Evolutionary conservation across 106 monocot species (phyloP), one percentile per base, ranked within the genome.

Genomic region (Phalaenopsis aphrodite): DNA sequence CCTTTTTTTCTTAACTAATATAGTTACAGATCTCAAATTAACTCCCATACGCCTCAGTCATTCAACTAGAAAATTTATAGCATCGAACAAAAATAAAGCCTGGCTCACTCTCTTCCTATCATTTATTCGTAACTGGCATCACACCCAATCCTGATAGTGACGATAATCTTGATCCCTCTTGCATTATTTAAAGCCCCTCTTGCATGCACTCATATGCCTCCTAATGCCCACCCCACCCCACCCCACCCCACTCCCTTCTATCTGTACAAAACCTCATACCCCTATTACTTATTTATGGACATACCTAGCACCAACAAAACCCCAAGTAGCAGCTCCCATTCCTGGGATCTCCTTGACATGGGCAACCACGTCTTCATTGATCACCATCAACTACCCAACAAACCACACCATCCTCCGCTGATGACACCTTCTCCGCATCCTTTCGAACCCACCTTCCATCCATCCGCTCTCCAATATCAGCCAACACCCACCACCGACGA

Each of bases 181-280:
- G 19, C 37, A 79, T 84, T 84, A 84, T 84, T 84, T 84, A 81
- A 84, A 80, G 66, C 56, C 48, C 77, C 55, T 65, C 66, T 72
- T 80, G 36, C 38, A 74, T 74, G 42, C 43, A 38, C 74, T 74
- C 43, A 74, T 74, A 38, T 74, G 73, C 73, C 14, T 37, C 37
- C 37, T 80, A 39, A 72, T 55, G 24, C 68, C 38, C 23, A 7
- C 5, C 58, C 4, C 41, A 57, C 4, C 16, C 23, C 0, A 24
- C 78, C 57, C 39, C 58, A 15, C 56, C 41, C 14, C 39, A 5
- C 78, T 78, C 10, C 79, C 5, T 45, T 21, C 61, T n/a, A 61
- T 61, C 8, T n/a, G 21, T 23, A n/a, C 61, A 61, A n/a, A 61
- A 61, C 5, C 69, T 38, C 69, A 30, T 38, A 69, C 69, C 38